Base-by-base conservation (phyloP, 2,329 filamentous ascomycete genomes). In the Dactylellina drechsleri region DNA sequence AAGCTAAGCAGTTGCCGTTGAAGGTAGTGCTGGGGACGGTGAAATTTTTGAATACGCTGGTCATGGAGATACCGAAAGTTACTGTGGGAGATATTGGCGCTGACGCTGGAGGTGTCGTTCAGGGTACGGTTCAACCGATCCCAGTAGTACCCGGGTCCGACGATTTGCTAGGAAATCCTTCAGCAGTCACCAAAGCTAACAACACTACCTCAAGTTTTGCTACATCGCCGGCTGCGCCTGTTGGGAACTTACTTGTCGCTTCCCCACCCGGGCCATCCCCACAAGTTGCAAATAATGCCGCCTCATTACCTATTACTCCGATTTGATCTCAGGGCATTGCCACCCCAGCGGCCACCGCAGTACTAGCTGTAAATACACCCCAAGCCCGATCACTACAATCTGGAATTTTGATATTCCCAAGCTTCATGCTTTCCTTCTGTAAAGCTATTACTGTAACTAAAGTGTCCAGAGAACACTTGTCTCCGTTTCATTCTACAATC, bases 31-130 rank as follows among this genome's bases (percentile, higher is more conserved):
- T 74, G 10, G 56, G 43, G 8, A 28, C 23, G 13, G 62, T 74
- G 43, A 66, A 66, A 26, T 74, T 74, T 40, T 49, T 74, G 53
- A 74, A 54, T 15, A 66, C 56, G 18, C 57, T 74, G 6, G 68
- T 56, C 2, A 45, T 57, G 13, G 68, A 73, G 41, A 74, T 67
- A 26, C 70, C 70, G 16, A 64, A 56, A 31, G 68, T 40, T 31
- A 54, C 56, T 52, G 61, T 66, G 7, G 47, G 28, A 47, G 57
- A 62, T 36, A 12, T 56, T 50, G 45, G 28, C 26, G 59, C 57
- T 66, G 70, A 62, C 43, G 36, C 31, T n/a, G 50, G 45, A 20
- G 64, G 26, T 52, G 36, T 50, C 23, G 59, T 59, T 43, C 62
- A 68, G 66, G 66, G 53, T 23, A 26, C 43, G 15, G 47, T 64